Conservation (phyloP, 352 stramenopile species). For the Aphanomyces euteiches region DNA sequence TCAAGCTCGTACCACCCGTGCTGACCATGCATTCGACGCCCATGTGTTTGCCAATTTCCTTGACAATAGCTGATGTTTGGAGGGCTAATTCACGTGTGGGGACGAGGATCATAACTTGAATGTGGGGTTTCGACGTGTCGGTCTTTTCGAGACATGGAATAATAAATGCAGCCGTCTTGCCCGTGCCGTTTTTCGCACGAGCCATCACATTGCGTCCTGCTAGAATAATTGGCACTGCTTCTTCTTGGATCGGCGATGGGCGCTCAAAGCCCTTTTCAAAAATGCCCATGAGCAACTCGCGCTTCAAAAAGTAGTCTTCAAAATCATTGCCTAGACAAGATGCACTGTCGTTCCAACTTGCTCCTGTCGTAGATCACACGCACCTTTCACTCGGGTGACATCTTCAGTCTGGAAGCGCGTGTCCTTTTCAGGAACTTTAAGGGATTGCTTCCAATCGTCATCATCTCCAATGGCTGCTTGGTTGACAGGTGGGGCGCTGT, state of each 20-base stretch:
- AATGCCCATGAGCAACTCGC: constrained; percentile 99
- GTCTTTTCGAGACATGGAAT: constrained; percentile 99
- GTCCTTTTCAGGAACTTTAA: constrained; percentile 82
- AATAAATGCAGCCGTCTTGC: constrained; percentile 99
- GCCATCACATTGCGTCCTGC: constrained; percentile 97
- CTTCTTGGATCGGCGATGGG: constrained; percentile 98
- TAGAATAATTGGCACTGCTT: constrained; percentile 98
- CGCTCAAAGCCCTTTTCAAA: constrained; percentile 99
- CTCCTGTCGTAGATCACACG: not conserved
- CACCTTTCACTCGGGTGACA: constrained; percentile 97
- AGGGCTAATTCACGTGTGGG: constrained; percentile 98
- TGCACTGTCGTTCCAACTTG: not conserved
- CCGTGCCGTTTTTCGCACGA: constrained; percentile 98
- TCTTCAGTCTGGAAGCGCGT: constrained; percentile 91
- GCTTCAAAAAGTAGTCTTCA: constrained; percentile 99
- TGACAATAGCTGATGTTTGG: constrained; percentile 97
- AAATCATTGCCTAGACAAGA: constrained; percentile 92
- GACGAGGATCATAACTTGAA: constrained; percentile 99
- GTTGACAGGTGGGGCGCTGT: not conserved
- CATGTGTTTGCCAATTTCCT: constrained; percentile 98
- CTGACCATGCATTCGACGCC: constrained; percentile 97
- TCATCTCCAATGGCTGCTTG: constrained; percentile 23
- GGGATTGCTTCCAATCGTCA: constrained; percentile 56
- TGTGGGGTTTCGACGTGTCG: constrained; percentile 94
- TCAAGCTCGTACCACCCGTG: constrained; percentile 97